phyloP scores from a whole-genome alignment of 1,284 basidiomycete species.

The Ustilago hordei region DNA sequence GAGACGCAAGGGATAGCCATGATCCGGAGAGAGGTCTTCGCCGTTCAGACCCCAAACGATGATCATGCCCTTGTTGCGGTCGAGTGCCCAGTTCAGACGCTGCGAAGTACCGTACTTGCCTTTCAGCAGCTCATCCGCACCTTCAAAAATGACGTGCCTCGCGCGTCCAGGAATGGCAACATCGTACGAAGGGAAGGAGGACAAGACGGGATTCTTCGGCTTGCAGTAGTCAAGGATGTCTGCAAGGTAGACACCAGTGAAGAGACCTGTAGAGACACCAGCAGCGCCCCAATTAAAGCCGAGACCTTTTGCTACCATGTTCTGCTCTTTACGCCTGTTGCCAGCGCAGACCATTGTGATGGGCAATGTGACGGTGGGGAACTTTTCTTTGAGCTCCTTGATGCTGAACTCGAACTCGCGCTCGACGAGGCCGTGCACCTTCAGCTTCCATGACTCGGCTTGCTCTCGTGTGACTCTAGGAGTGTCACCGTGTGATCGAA shows the following conservation, averaged over 20 bases:
- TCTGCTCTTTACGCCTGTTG: slow-evolving; percentile 79
- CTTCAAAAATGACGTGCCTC: slow-evolving; percentile 77
- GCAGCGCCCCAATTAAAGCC: slow-evolving; percentile 74
- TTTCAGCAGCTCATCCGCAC: slow-evolving; percentile 75
- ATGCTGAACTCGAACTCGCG: slow-evolving; percentile 56
- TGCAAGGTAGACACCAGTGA: slow-evolving; percentile 77
- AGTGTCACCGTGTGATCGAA: slow-evolving; percentile 78
- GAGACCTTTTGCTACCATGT: slow-evolving; percentile 75
- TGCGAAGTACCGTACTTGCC: slow-evolving; percentile 79
- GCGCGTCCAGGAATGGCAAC: slow-evolving; percentile 67
- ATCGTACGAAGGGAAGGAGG: slow-evolving; percentile 62
- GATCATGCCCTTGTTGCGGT: slow-evolving; percentile 75
- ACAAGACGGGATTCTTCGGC: slow-evolving; percentile 69
- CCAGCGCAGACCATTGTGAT: slow-evolving; percentile 79
- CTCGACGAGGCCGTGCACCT: slow-evolving; percentile 72
- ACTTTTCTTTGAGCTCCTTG: slow-evolving; percentile 71
- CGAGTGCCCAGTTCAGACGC: slow-evolving; percentile 73
- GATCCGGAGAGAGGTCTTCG: slow-evolving; percentile 73
- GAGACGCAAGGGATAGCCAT: slow-evolving; percentile 77
- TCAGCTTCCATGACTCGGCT: slow-evolving; percentile 73
- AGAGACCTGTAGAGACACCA: slow-evolving; percentile 76
- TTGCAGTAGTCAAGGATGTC: slow-evolving; percentile 74
- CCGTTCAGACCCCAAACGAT: slow-evolving; percentile 77
- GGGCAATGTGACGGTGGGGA: slow-evolving; percentile 76
- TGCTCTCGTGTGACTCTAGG: slow-evolving; percentile 72